These are phyloP conservation scores for Amphichorda felina DNA, from an alignment of 2,329 filamentous ascomycete genomes.

Conservation along the genomic window DNA sequence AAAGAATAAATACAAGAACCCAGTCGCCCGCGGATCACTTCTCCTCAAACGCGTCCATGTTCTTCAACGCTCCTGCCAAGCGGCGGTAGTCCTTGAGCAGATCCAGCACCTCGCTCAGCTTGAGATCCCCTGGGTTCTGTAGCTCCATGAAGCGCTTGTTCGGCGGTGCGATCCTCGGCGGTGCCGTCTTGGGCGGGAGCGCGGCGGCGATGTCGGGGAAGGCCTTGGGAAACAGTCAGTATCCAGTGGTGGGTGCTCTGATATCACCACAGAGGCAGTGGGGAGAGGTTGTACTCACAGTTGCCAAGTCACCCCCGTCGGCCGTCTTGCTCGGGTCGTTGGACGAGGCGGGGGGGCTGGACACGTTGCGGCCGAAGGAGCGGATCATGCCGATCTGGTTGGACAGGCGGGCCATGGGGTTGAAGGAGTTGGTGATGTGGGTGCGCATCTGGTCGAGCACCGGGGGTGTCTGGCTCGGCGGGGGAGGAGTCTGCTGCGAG, in stretches of 20 bases:
- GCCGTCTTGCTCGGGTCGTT: conserved; percentile 23
- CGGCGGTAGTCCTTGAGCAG: conserved; percentile 65
- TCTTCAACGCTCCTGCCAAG: conserved; percentile 52
- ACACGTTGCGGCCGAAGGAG: conserved; percentile 53
- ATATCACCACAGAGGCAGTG: too few relatives aligned
- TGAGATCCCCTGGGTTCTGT: conserved; percentile 57
- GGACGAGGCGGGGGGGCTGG: conserved; percentile 12
- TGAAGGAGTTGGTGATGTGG: conserved; percentile 67
- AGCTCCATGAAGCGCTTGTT: conserved; percentile 64
- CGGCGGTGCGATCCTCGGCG: conserved; percentile 48
- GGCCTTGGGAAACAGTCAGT: conserved; percentile 19
- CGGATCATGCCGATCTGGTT: conserved; percentile 58
- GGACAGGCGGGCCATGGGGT: conserved; percentile 69
- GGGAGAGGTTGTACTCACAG: too few relatives aligned
- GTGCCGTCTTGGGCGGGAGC: conserved; percentile 39
- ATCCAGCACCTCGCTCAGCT: conserved; percentile 60
- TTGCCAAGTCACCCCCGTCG: conserved; percentile 44
- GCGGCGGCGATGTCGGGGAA: conserved; percentile 47
- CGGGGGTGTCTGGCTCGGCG: conserved; percentile 32
- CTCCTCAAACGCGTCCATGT: conserved; percentile 46
- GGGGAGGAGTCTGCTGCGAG: conserved; percentile 1
- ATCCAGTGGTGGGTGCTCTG: conserved; percentile 6
- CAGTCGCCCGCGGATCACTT: conserved; percentile 8
- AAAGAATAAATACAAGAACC: too few relatives aligned
- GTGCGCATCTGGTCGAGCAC: conserved; percentile 73